Evolutionary conservation across 176 grass and related monocot species (phyloP).

Genomic region (Juncus inflexus): DNA sequence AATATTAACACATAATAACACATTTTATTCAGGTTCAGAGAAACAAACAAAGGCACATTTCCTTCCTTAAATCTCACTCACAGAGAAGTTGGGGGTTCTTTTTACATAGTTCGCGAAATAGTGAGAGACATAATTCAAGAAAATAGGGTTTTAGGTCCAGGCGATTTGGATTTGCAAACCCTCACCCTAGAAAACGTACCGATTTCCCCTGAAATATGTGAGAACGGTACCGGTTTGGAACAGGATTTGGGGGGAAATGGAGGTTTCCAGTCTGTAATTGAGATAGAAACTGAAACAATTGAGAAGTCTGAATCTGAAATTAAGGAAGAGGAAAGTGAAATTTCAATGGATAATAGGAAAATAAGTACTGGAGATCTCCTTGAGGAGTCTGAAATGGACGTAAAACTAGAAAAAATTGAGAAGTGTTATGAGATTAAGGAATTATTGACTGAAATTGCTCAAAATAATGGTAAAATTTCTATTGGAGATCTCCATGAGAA

Average conservation of each 20-base stretch:
- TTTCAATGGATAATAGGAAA: conserved; percentile 9
- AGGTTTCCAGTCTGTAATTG: background rate
- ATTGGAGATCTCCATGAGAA: conserved; percentile 2
- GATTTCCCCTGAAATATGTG: conserved; percentile 21
- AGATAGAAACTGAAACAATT: background rate
- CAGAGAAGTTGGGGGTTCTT: conserved; percentile 94
- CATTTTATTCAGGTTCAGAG: conserved; percentile 50
- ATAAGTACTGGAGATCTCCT: no score
- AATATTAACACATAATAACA: no score
- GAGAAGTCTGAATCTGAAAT: conserved; percentile 1
- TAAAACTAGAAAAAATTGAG: background rate
- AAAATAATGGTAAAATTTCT: no score
- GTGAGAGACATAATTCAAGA: conserved; percentile 95
- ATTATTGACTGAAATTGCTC: background rate
- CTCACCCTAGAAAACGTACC: conserved; percentile 57
- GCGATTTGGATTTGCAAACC: conserved; percentile 51
- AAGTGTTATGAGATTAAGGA: background rate
- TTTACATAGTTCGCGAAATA: conserved; percentile 91
- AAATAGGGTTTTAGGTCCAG: conserved; percentile 83
- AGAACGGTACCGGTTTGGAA: conserved; percentile 1
- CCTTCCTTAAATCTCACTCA: conserved; percentile 92
- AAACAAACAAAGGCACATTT: conserved; percentile 67
- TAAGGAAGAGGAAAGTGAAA: conserved; percentile 4
- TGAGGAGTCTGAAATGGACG: background rate
- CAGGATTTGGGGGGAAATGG: conserved; percentile 3